Base-by-base conservation (phyloP, 164 flowering plant species). In the Magnolia changhungtana region DNA sequence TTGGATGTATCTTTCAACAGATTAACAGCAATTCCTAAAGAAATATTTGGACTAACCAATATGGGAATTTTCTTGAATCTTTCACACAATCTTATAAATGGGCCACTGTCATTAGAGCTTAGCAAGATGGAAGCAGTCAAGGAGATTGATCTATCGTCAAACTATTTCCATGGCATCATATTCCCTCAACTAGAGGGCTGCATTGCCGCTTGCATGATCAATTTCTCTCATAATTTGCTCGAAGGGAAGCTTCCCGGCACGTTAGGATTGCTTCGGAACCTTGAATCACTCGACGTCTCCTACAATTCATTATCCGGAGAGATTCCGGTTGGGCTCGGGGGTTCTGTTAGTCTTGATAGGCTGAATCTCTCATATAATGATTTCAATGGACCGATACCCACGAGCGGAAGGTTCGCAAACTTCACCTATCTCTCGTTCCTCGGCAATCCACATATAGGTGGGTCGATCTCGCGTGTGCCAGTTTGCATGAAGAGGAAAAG, bases 1-100 rank as follows among this genome's bases (percentile, higher is more conserved):
- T 82, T 90, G 4, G 94, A 89, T 75, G 79, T 90, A 73, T 90
- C 94, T 63, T 69, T 80, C 71, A 90, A 89, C 83, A 80, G 50
- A 59, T 80, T 90, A 31, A 78, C 88, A 49, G 90, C 90, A 70
- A 81, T 90, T 31, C 90, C 92, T 2, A 61, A 73, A 49, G 81
- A 87, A 51, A 73, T 90, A 52, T 73, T 78, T 52, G 83, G 82
- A 8, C 49, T 87, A 52, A 63, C 69, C 0, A 80, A 85, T 63
- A 82, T 88, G 69, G 77, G 81, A 49, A 78, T 79, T 45, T 90
- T 78, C 74, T 81, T 90, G 66, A 89, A 89, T 76, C 83, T 90
- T 20, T 90, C 94, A 2, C 83, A 87, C 68, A 90, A 90, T 76
- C 75, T 65, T 63, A 83, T 90, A 65, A 78, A 84, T 37, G 94